Percentiles rank a stretch among this genome's conserved stretches.
Evolutionary conservation across 78 protist genomes (phyloP).

Genomic region (slime mould (Dictyostelium discoideum)): dicty_2.7 NC_007088.5:4913001-4913500

Average conservation of each 20-base stretch:
- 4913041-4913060: not conserved
- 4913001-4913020: not conserved
- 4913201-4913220: not conserved
- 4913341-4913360: not conserved
- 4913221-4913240: not conserved
- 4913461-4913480: not conserved
- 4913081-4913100: not conserved
- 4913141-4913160: not conserved
- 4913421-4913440: not conserved
- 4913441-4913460: not conserved
- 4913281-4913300: not conserved
- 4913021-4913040: not conserved
- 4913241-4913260: not conserved
- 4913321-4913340: not conserved
- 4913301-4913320: not conserved
- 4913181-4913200: not conserved
- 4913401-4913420: not conserved
- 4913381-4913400: not conserved
- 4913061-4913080: not conserved
- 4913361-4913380: not conserved
- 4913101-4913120: not conserved
- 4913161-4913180: not conserved
- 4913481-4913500: not conserved
- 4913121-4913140: not conserved
- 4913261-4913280: not conserved